Evolutionary conservation across 805 yeast genomes (phyloP), one percentile per base, ranked within the genome.

Genomic region (Wickerhamiella azymoides): DNA sequence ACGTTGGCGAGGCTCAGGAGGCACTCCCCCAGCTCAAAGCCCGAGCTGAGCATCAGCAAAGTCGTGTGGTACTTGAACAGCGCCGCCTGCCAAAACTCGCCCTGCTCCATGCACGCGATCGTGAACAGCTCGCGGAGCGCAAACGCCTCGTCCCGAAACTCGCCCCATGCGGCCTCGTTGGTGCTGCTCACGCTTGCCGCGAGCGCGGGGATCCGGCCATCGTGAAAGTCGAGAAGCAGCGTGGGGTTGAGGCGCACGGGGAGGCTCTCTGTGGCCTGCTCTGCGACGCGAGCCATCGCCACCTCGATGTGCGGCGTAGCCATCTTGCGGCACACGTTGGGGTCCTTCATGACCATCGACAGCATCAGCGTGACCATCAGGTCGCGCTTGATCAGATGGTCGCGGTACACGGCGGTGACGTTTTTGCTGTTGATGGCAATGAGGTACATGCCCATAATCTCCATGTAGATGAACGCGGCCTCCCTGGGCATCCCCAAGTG

Each of bases 41-140:
- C 82, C 0, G 86, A 81, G 53, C 74, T 62, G n/a, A 78, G 63
- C 92, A 81, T 82, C 70, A 82, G 72, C 55, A 75, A 76, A 9
- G 80, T 77, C 46, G 83, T 74, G 25, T 77, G 70, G 51, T 76
- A 66, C 53, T 79, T 79, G 39, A 80, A 69, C 43, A 73, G 66
- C 16, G 78, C 63, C 1, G 88, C 85, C 40, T 73, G 63, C 16
- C 72, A 64, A 43, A 77, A 64, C 57, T 81, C 85, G n/a, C 84
- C 84, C 13, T 76, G 68, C 1, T 80, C 71, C 46, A 84, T 62
- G 50, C 82, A 79, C 35, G 78, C 66, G 2, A 92, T 85, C 2
- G 83, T 77, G 52, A 79, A 74, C 47, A 84, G 57, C 54, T 86
- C 94, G 61, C 89, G 70, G 1, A 84, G 80, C 46, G 78, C 76